These are phyloP conservation scores for Aspergillus sclerotiicarbonarius DNA, from an alignment of 495 filamentous ascomycete species.

Conservation along the genomic window DNA sequence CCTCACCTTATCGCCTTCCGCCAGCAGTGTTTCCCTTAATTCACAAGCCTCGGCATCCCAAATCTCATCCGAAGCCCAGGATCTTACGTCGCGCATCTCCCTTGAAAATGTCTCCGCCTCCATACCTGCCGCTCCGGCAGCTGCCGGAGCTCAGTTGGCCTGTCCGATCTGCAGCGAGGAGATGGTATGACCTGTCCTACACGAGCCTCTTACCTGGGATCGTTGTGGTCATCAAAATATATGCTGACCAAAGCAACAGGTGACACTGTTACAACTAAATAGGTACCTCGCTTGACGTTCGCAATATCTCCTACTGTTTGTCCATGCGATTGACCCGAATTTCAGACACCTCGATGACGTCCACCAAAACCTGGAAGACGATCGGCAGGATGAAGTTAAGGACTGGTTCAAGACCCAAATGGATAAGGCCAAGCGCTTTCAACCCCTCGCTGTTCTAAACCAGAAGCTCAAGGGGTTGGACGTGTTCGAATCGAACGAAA, in stretches of 20 bases:
- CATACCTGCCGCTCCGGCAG: slow-evolving; percentile 49
- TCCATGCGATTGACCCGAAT: slow-evolving; percentile 18
- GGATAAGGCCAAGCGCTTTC: slow-evolving; percentile 91
- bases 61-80: slow-evolving; percentile 55
- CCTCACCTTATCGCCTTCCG: slow-evolving; percentile 51
- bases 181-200: slow-evolving; percentile 60
- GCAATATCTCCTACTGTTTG: not conserved
- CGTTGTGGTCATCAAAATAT: not conserved
- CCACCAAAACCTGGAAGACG: slow-evolving; percentile 89
- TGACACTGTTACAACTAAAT: slow-evolving; percentile 90
- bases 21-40: slow-evolving; percentile 58
- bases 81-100: slow-evolving; percentile 58
- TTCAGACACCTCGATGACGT: slow-evolving; percentile 85
- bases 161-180: slow-evolving; percentile 97
- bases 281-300: slow-evolving; percentile 48
- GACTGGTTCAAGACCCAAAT: slow-evolving; percentile 98
- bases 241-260: slow-evolving; percentile 42
- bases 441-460: slow-evolving; percentile 86
- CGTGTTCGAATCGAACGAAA: slow-evolving; percentile 94
- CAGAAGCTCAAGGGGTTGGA: slow-evolving; percentile 97
- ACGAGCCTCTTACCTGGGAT: not conserved
- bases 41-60: slow-evolving; percentile 63
- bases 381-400: slow-evolving; percentile 94
- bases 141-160: slow-evolving; percentile 63
- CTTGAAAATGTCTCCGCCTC: slow-evolving; percentile 49